These are phyloP conservation scores for Puccinia novopanici DNA, from an alignment of 1,284 basidiomycete species.

Conservation along the genomic window DNA sequence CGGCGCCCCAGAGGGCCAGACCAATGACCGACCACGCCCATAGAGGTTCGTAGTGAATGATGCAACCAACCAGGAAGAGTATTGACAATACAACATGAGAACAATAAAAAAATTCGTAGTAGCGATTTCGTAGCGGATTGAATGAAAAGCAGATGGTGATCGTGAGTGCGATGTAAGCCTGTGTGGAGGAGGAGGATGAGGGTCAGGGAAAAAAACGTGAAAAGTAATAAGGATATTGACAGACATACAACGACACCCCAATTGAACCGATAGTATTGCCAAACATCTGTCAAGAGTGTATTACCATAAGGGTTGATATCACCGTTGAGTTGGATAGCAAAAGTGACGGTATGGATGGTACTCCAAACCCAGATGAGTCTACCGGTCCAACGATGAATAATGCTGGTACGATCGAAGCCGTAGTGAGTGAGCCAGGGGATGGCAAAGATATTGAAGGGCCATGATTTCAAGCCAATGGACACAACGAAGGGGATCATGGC, in stretches of 20 bases:
- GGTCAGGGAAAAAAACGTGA: neutral
- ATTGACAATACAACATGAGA: conserved; percentile 44
- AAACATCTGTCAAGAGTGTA: conserved; percentile 68
- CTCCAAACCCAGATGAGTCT: conserved; percentile 73
- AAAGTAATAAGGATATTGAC: conserved; percentile 24
- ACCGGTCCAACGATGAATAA: conserved; percentile 73
- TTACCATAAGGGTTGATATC: conserved; percentile 62
- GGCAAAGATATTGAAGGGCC: conserved; percentile 79
- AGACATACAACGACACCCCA: conserved; percentile 72
- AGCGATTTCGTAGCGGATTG: conserved; percentile 67
- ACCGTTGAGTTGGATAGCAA: conserved; percentile 70
- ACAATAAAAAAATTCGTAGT: conserved; percentile 66
- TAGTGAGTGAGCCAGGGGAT: conserved; percentile 70
- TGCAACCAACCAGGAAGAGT: conserved; percentile 44
- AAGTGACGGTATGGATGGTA: conserved; percentile 70
- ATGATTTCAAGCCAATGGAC: conserved; percentile 75
- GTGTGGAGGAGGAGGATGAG: neutral
- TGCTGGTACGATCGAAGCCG: conserved; percentile 74
- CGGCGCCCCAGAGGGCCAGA: conserved; percentile 42
- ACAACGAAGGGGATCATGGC: conserved; percentile 75
- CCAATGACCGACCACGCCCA: conserved; percentile 49
- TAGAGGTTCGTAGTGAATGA: conserved; percentile 48
- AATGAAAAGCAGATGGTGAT: conserved; percentile 69
- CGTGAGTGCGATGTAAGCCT: conserved; percentile 74
- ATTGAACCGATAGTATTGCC: conserved; percentile 71